Conservation (phyloP, 805 yeast genomes). For the Priceomyces castillae region DNA sequence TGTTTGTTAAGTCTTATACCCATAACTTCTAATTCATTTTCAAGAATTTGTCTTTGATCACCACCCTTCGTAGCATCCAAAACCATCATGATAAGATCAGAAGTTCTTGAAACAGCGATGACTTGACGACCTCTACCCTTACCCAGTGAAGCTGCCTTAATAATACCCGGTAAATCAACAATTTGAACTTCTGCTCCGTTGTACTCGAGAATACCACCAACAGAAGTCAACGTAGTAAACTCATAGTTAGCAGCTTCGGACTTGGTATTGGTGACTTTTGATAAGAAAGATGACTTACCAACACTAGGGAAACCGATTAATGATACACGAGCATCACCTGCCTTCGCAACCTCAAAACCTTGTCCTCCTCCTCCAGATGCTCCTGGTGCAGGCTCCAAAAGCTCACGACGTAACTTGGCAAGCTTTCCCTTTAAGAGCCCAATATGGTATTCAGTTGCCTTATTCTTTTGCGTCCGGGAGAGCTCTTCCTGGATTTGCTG, state of each 20-base stretch:
- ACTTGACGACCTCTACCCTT: slow-evolving; percentile 98
- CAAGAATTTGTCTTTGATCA: slow-evolving; percentile 83
- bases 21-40: slow-evolving; percentile 86
- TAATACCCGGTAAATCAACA: slow-evolving; percentile 97
- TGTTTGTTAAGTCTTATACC: slow-evolving; percentile 85
- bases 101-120: slow-evolving; percentile 92
- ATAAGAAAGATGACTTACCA: slow-evolving; percentile 88
- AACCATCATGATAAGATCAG: slow-evolving; percentile 89
- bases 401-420: slow-evolving; percentile 87
- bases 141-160: slow-evolving; percentile 94
- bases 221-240: slow-evolving; percentile 93
- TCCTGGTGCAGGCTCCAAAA: slow-evolving; percentile 85
- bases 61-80: slow-evolving; percentile 93
- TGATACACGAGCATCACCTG: slow-evolving; percentile 95
- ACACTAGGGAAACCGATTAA: slow-evolving; percentile 97
- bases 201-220: slow-evolving; percentile 92
- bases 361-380: slow-evolving; percentile 73
- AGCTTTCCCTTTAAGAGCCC: slow-evolving; percentile 93
- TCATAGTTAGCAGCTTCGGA: slow-evolving; percentile 94
- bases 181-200: slow-evolving; percentile 97
- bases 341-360: slow-evolving; percentile 91
- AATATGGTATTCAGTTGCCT: slow-evolving; percentile 96
- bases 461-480: slow-evolving; percentile 93
- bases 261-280: slow-evolving; percentile 88
- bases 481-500: slow-evolving; percentile 89